Evolutionary conservation across 192 early-diverging fungal genomes (phyloP).

Genomic region (Coemansia brasiliensis): DNA sequence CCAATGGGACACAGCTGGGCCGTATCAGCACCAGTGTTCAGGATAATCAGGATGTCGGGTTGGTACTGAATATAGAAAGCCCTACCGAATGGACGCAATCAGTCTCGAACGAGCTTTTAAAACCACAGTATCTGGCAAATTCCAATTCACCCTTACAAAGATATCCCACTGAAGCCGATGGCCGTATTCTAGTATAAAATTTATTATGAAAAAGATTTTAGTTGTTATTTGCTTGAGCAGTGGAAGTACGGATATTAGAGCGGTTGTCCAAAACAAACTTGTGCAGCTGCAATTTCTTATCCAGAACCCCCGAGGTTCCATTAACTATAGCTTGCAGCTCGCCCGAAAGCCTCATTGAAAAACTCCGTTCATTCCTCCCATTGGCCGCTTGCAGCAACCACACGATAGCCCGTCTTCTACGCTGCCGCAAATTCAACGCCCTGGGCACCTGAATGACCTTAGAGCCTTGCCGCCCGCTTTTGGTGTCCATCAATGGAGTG

Average conservation of each 20-base stretch:
- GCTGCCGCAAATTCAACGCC: conserved; percentile 76
- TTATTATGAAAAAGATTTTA: neutral
- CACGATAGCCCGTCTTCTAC: conserved; percentile 72
- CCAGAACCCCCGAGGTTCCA: conserved; percentile 65
- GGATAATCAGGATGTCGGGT: neutral
- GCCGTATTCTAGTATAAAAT: no score
- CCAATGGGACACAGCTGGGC: conserved; percentile 31
- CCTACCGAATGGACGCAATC: conserved; percentile 23
- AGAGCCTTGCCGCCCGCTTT: conserved; percentile 71
- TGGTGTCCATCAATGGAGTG: conserved; percentile 74
- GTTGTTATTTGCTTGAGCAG: neutral
- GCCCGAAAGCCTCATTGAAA: conserved; percentile 69
- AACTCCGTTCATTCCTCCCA: conserved; percentile 62
- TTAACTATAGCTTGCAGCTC: conserved; percentile 83
- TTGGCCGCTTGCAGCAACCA: conserved; percentile 82
- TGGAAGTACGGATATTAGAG: conserved; percentile 65
- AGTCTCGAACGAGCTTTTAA: conserved; percentile 14
- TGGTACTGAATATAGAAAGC: neutral
- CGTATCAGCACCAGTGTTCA: conserved; percentile 8
- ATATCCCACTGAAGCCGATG: no score
- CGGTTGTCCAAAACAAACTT: conserved; percentile 82
- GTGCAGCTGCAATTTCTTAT: conserved; percentile 76
- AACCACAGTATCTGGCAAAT: no score
- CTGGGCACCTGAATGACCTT: conserved; percentile 79
- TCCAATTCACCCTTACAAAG: no score